phyloP scores from a whole-genome alignment of 352 stramenopile species.

The Phytophthora litchii region DNA sequence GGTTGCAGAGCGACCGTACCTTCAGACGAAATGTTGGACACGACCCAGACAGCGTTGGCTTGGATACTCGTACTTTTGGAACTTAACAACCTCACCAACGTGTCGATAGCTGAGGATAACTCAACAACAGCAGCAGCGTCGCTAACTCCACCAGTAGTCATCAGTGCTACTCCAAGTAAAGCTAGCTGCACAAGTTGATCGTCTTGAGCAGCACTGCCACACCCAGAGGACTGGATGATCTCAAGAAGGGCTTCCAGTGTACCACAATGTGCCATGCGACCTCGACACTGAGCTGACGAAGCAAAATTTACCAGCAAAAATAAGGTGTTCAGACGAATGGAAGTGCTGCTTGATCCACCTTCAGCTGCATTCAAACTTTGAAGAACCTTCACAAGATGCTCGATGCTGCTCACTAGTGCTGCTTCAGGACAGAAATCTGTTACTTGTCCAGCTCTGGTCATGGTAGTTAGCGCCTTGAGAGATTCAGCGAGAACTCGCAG shows the following conservation, averaged over 20 bases:
- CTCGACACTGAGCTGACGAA: slow-evolving; percentile 44
- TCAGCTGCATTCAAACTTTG: slow-evolving; percentile 12
- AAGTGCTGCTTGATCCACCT: slow-evolving; percentile 19
- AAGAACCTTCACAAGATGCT: slow-evolving; percentile 57
- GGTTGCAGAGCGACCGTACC: slow-evolving; percentile 29
- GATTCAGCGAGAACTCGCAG: slow-evolving; percentile 46
- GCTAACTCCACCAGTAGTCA: slow-evolving; percentile 53
- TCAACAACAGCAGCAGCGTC: slow-evolving; percentile 36
- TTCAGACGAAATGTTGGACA: slow-evolving; percentile 75
- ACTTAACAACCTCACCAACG: slow-evolving; percentile 49
- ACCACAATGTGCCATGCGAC: slow-evolving; percentile 47
- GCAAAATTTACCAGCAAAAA: slow-evolving; percentile 80
- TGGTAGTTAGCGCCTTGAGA: slow-evolving; percentile 54
- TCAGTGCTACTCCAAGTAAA: slow-evolving; percentile 64
- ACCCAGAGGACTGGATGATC: slow-evolving; percentile 19
- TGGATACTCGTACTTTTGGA: slow-evolving; percentile 64
- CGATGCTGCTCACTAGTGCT: slow-evolving; percentile 45
- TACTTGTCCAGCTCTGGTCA: slow-evolving; percentile 46
- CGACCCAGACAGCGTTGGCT: slow-evolving; percentile 76
- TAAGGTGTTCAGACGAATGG: slow-evolving; percentile 55
- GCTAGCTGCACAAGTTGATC: slow-evolving; percentile 70
- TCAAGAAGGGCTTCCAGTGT: slow-evolving; percentile 48
- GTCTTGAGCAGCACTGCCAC: slow-evolving; percentile 30
- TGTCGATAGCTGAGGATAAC: slow-evolving; percentile 43
- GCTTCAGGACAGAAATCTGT: slow-evolving; percentile 38